Conservation (phyloP, 2,329 filamentous ascomycete species). For the Pseudofabraea citricarpa region DNA sequence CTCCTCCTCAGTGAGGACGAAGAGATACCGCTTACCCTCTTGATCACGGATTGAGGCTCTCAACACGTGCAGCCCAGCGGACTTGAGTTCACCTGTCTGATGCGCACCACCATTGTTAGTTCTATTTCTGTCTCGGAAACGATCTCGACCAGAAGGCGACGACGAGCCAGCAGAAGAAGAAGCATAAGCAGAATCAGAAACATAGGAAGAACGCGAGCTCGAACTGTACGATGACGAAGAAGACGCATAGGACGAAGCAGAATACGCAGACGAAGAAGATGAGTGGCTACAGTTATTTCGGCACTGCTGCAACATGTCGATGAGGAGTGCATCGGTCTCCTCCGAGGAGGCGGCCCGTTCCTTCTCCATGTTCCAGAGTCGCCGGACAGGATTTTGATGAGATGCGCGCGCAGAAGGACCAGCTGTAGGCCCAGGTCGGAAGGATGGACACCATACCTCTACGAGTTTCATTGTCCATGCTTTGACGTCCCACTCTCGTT, state of each 20-base stretch:
- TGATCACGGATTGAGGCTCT: constrained; percentile 61
- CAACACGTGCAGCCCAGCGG: constrained; percentile 54
- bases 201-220: constrained; percentile 17
- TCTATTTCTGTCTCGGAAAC: constrained; percentile 13
- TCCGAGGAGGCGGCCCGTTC: constrained; percentile 44
- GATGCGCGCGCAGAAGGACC: constrained; percentile 36
- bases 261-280: constrained; percentile 35
- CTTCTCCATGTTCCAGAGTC: constrained; percentile 34
- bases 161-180: constrained; percentile 21
- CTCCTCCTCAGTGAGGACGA: constrained; percentile 60
- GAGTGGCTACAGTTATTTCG: constrained; percentile 53
- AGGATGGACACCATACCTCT: constrained; percentile 79
- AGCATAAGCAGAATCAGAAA: constrained; percentile 25
- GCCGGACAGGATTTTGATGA: constrained; percentile 24
- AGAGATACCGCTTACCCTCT: constrained; percentile 61
- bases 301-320: constrained; percentile 59
- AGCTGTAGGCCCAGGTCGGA: constrained; percentile 36
- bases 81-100: constrained; percentile 50
- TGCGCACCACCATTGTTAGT: constrained; percentile 19
- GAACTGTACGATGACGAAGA: constrained; percentile 28
- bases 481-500: constrained; percentile 98
- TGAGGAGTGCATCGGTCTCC: constrained; percentile 61
- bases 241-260: constrained; percentile 36
- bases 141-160: constrained; percentile 11
- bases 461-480: constrained; percentile 93